These are phyloP conservation scores for Warburgia ugandensis DNA, from an alignment of 164 flowering plant genomes.

Conservation along the genomic window DNA sequence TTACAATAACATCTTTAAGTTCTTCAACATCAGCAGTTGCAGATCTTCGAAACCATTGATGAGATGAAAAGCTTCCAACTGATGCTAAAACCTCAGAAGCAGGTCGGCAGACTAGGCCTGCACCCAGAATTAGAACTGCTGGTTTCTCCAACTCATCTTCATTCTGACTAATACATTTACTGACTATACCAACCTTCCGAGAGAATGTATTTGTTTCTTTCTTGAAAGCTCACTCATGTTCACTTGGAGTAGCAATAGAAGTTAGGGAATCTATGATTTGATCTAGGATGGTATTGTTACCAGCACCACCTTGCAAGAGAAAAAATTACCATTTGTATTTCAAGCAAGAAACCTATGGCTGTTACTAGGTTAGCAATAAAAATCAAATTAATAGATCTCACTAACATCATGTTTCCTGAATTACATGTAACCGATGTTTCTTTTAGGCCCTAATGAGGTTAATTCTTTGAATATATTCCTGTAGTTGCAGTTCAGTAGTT, in stretches of 20 bases:
- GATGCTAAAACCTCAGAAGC: conserved; percentile 79
- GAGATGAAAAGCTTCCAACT: conserved; percentile 36
- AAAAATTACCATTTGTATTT: conserved; percentile 1
- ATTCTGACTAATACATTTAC: conserved; percentile 25
- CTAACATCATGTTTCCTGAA: too few relatives aligned
- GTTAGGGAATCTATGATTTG: conserved; percentile 79
- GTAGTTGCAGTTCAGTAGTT: too few relatives aligned
- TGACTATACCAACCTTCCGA: conserved; percentile 50
- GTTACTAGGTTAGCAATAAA: too few relatives aligned
- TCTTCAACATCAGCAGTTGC: conserved; percentile 27
- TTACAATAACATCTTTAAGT: conserved; percentile 46
- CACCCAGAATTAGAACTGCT: conserved; percentile 78
- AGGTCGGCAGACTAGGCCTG: conserved; percentile 94
- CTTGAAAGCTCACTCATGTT: conserved; percentile 2
- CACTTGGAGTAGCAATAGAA: conserved; percentile 52
- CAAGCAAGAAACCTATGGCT: too few relatives aligned
- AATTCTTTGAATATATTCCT: too few relatives aligned
- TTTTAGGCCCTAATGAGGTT: too few relatives aligned
- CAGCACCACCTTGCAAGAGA: conserved; percentile 70
- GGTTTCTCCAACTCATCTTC: conserved; percentile 24
- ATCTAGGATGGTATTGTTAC: conserved; percentile 57
- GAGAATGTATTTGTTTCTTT: conserved; percentile 38
- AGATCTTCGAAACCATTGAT: too few relatives aligned
- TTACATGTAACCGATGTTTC: too few relatives aligned
- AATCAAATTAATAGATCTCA: too few relatives aligned